Conservation (phyloP, 352 stramenopile species). For the Halophytophthora batemanensis region DNA sequence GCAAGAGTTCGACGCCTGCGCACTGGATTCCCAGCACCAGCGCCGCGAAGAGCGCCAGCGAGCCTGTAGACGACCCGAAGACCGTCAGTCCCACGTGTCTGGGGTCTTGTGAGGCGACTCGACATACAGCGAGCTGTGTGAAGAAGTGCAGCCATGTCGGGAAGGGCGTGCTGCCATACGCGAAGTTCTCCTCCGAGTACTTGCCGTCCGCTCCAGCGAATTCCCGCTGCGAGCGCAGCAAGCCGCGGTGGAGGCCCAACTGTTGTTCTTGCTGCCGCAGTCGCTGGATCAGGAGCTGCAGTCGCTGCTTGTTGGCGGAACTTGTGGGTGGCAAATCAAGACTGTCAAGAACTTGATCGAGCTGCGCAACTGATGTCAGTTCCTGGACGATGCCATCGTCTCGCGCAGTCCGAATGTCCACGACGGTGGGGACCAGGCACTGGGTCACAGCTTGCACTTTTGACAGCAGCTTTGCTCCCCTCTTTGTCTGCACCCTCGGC, state of each 20-base stretch:
- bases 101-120: conserved; percentile 4
- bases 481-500: conserved; percentile 9
- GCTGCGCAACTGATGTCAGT: conserved; percentile 12
- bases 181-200: conserved; percentile 52
- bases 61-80: conserved; percentile 55
- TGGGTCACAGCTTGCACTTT: conserved; percentile 6
- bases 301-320: conserved; percentile 1
- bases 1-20: conserved; percentile 49
- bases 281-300: conserved; percentile 15
- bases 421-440: conserved; percentile 12
- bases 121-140: conserved; percentile 9
- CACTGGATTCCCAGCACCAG: conserved; percentile 26
- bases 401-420: conserved; percentile 12
- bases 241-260: conserved; percentile 26
- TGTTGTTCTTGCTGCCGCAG: conserved; percentile 31
- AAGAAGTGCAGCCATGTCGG: conserved; percentile 41
- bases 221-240: conserved; percentile 23
- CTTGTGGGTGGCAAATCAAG: conserved; percentile 3
- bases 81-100: conserved; percentile 22
- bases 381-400: conserved; percentile 5
- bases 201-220: conserved; percentile 3
- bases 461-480: conserved; percentile 9
- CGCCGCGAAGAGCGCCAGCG: conserved; percentile 47
- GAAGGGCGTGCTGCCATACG: conserved; percentile 55
- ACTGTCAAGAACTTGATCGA: conserved; percentile 9